Percentiles rank a stretch among this genome's conserved stretches.
Conservation (phyloP, 805 yeast genomes). For the Monosporozyma aquatica region DNA sequence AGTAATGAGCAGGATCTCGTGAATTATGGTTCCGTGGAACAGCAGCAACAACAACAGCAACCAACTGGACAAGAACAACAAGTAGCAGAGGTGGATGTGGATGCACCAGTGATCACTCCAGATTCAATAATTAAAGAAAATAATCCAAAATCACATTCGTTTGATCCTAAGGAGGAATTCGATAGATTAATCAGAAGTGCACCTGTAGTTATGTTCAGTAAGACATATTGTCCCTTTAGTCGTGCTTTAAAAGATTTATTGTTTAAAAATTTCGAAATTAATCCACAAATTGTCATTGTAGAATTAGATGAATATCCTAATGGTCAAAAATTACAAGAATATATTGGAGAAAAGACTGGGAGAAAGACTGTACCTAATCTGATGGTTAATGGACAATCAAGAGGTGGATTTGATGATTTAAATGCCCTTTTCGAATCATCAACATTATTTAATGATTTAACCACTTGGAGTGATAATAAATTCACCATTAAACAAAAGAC, state of each 20-base stretch:
- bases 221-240: slow-evolving; percentile 66
- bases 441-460: slow-evolving; percentile 41
- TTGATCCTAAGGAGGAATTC: slow-evolving; percentile 47
- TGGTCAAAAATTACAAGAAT: slow-evolving; percentile 67
- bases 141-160: too few species aligned
- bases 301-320: slow-evolving; percentile 76
- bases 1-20: background rate
- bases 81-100: background rate
- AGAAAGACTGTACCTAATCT: slow-evolving; percentile 88
- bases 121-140: too few species aligned
- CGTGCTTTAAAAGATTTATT: slow-evolving; percentile 60
- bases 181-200: slow-evolving; percentile 47
- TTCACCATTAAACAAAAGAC: slow-evolving; percentile 10
- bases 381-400: slow-evolving; percentile 58
- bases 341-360: slow-evolving; percentile 60
- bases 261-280: slow-evolving; percentile 46
- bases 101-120: background rate
- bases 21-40: slow-evolving; percentile 2
- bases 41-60: too few species aligned
- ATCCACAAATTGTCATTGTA: slow-evolving; percentile 64
- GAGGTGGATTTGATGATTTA: slow-evolving; percentile 89
- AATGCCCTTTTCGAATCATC: slow-evolving; percentile 49
- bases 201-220: slow-evolving; percentile 55
- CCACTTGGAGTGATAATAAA: slow-evolving; percentile 22
- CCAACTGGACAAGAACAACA: background rate